Evolutionary conservation across 768 basidiomycete species (phyloP).

Genomic region (Serendipita sp.): DNA sequence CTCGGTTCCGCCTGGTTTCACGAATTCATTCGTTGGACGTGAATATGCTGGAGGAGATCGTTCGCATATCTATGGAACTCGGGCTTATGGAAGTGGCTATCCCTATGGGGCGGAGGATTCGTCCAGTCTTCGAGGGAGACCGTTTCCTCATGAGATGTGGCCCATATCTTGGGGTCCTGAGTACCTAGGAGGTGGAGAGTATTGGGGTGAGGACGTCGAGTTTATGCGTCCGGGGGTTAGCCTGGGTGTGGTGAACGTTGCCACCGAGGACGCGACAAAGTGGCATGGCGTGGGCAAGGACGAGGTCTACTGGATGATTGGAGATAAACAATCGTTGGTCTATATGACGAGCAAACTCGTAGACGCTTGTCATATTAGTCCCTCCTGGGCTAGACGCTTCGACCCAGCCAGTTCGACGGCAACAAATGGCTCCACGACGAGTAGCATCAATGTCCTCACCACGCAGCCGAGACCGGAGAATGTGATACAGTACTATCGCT

Average conservation of each 20-base stretch:
- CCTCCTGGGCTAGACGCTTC: not conserved
- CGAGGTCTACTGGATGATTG: conserved; percentile 2
- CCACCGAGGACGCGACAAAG: not conserved
- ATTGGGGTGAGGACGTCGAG: not conserved
- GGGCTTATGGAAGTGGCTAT: conserved; percentile 7
- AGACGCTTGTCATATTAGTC: not conserved
- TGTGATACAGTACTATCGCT: conserved; percentile 11
- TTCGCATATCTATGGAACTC: not conserved
- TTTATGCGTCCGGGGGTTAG: conserved; percentile 2
- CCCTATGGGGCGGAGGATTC: conserved; percentile 4
- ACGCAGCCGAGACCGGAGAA: conserved; percentile 1
- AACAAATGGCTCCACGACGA: not conserved
- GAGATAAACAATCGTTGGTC: conserved; percentile 1
- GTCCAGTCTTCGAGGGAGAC: not conserved
- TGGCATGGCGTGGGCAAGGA: not conserved
- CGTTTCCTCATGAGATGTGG: conserved; percentile 3
- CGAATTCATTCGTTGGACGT: too few relatives aligned
- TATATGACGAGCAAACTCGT: conserved; percentile 3
- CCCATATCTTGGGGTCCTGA: not conserved
- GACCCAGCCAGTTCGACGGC: not conserved
- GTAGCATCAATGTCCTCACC: too few relatives aligned
- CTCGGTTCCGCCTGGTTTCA: too few relatives aligned
- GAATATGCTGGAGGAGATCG: too few relatives aligned
- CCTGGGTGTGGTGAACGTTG: not conserved
- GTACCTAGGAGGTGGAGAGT: conserved; percentile 3